Conservation (phyloP, 345 rosid species). For the Hevea brasiliensis region DNA sequence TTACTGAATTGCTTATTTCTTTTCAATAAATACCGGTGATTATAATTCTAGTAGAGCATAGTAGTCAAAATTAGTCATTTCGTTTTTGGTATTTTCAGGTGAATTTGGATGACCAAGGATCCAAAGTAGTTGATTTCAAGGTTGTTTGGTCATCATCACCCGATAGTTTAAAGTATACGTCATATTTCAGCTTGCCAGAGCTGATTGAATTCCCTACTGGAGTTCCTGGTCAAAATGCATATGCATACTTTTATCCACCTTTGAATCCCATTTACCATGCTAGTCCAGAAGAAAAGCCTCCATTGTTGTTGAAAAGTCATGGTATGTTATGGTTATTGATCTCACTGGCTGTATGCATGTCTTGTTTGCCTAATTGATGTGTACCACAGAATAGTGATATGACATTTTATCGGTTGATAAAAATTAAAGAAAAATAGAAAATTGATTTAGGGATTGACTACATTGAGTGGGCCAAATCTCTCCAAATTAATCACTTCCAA, state of each 20-base stretch:
- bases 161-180: conserved; percentile 57
- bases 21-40: not conserved
- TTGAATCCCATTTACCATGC: conserved; percentile 63
- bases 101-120: conserved; percentile 56
- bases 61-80: not conserved
- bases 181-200: conserved; percentile 81
- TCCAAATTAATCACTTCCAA: not conserved
- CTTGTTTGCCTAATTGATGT: not conserved
- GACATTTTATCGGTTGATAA: not conserved
- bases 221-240: conserved; percentile 79
- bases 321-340: conserved; percentile 47
- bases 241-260: conserved; percentile 88
- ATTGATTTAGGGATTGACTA: not conserved
- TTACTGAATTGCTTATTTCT: not conserved
- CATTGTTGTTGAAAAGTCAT: conserved; percentile 81
- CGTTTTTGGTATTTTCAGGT: conserved; percentile 47
- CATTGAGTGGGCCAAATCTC: not conserved
- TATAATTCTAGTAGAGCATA: not conserved
- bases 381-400: not conserved
- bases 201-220: conserved; percentile 86
- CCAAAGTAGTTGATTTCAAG: conserved; percentile 49
- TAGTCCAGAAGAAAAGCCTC: conserved; percentile 78
- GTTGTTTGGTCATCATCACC: conserved; percentile 90
- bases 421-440: not conserved
- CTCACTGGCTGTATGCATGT: not conserved